Evolutionary conservation across 768 basidiomycete genomes (phyloP), one percentile per base, ranked within the genome.

Genomic region (Boletales sp.): DNA sequence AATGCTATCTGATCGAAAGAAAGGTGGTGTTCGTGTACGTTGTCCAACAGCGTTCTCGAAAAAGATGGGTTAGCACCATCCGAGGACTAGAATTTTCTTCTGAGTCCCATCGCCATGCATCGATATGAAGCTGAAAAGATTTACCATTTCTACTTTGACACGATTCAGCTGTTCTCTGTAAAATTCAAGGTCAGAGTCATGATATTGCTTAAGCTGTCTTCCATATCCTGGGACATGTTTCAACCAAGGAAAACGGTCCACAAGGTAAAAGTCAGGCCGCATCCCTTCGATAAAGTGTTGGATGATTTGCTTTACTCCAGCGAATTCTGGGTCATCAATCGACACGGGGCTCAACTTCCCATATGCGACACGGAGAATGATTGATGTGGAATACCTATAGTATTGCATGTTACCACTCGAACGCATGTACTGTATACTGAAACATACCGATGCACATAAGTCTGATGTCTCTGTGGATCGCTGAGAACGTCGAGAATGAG

Each of bases 151-250:
- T 15, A 54, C 55, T 44, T 73, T 68, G 5, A 82, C 77, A 17
- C 67, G 69, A 30, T 63, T 56, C 5, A 85, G 60, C 44, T 80
- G 76, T 2, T 64, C 65, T 40, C 70, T 77, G 66, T 84, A 86
- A 14, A 84, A 62, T 0, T 50, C 58, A 1, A 80, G 65, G 53
- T 84, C 82, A 34, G 76, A 75, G 1, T 62, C 56, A 52, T 85
- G 77, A 18, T 78, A 80, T 0, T 69, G 63, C 46, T 72, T 72
- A 1, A 87, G 70, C 44, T 78, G 75, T 9, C 72, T 70, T 12
- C 81, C 71, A 56, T 85, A 84, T 19, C 80, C 81, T 0, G 86
- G 84, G 25, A 86, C 56, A 55, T 78, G 76, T 54, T 60, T 60
- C 3, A 74, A 53, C 53, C 68, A 56, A 2, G 71, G 67, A 28